phyloP scores from a whole-genome alignment of 2,329 filamentous ascomycete species.

The Colletotrichum tanaceti region DNA sequence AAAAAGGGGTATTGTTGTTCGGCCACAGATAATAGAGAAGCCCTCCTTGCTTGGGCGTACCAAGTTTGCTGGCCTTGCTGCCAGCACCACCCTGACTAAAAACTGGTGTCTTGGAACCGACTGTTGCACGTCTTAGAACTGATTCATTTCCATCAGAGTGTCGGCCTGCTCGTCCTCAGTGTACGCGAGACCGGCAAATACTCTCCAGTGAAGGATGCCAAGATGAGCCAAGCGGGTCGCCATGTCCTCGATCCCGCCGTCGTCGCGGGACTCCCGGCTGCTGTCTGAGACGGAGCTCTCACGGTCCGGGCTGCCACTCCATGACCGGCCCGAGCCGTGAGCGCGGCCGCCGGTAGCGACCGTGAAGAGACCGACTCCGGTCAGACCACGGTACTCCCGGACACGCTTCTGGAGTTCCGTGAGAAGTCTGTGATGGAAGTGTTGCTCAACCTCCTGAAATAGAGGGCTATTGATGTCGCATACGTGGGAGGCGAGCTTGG shows the following conservation, averaged over 20 bases:
- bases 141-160: constrained; percentile 48
- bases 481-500: constrained; percentile 60
- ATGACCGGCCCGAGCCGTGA: constrained; percentile 51
- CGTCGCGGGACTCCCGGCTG: constrained; percentile 60
- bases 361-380: constrained; percentile 65
- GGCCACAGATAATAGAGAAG: constrained; percentile 35
- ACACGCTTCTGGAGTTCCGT: constrained; percentile 62
- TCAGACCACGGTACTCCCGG: constrained; percentile 63
- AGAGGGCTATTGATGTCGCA: constrained; percentile 56
- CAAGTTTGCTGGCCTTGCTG: constrained; percentile 9
- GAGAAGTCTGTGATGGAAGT: constrained; percentile 62
- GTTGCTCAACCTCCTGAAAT: constrained; percentile 61
- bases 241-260: constrained; percentile 72
- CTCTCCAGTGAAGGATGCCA: constrained; percentile 86
- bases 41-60: constrained; percentile 22
- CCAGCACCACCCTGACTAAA: constrained; percentile 23
- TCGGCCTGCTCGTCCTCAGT: constrained; percentile 53
- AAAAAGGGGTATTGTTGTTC: constrained; percentile 41
- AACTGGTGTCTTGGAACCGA: neutral
- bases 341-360: constrained; percentile 65
- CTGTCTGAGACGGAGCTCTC: constrained; percentile 47
- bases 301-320: constrained; percentile 48
- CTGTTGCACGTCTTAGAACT: constrained; percentile 38
- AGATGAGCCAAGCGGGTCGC: constrained; percentile 85
- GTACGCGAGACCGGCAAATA: constrained; percentile 85